Percentiles rank a stretch among this genome's conserved stretches.
These are phyloP conservation scores for Acanthamoeba healyi DNA, from an alignment of 208 protist genomes.

Conservation along the genomic window DNA sequence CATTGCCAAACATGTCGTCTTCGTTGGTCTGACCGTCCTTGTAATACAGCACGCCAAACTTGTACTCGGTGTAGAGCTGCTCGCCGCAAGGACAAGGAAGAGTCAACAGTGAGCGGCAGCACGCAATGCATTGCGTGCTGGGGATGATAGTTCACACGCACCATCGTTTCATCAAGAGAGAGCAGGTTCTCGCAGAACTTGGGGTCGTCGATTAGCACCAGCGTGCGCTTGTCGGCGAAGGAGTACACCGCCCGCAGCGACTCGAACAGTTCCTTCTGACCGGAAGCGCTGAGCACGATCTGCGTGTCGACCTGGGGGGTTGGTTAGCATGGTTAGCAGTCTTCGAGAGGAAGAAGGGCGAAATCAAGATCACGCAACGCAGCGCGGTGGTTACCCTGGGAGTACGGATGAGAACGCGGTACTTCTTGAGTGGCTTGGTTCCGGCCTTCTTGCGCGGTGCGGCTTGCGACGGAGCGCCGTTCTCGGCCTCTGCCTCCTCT, in stretches of 20 bases:
- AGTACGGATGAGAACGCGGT: conserved; percentile 31
- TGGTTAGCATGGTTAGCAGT: background rate
- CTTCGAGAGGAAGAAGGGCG: background rate
- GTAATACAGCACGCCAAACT: conserved; percentile 85
- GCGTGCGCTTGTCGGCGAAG: conserved; percentile 40
- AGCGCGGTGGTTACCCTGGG: background rate
- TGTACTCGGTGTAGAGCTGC: conserved; percentile 80
- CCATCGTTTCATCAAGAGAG: conserved; percentile 31
- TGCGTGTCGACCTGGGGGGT: conserved; percentile 27
- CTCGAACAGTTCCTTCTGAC: conserved; percentile 58
- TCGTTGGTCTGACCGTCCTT: conserved; percentile 73
- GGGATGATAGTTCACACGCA: background rate
- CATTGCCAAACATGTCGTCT: conserved; percentile 83
- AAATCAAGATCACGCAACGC: background rate
- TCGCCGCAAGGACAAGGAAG: background rate
- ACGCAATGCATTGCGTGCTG: background rate
- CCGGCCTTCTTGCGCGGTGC: conserved; percentile 31
- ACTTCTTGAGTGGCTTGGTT: conserved; percentile 60
- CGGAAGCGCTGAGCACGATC: conserved; percentile 5
- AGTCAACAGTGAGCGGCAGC: background rate
- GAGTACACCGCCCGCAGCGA: conserved; percentile 17
- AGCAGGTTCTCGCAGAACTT: conserved; percentile 59
- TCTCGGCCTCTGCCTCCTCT: background rate
- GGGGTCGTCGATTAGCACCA: conserved; percentile 30
- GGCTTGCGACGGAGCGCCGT: background rate